Evolutionary conservation across 306 rosid species (phyloP).

Genomic region (Luffa acutangula): DNA sequence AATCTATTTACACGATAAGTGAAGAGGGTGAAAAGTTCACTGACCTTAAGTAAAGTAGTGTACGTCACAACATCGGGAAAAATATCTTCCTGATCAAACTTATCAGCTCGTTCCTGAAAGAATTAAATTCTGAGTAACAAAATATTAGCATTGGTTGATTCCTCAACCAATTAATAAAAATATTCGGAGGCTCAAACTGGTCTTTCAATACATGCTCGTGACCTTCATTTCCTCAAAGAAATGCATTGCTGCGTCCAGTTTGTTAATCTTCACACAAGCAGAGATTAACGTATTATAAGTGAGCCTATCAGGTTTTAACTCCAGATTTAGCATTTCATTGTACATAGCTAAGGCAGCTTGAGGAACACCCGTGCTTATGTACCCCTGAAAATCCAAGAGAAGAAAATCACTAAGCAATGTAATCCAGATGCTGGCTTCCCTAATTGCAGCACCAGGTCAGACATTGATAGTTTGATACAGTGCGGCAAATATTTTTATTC

Average conservation of each 20-base stretch:
- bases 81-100: slow-evolving; percentile 25
- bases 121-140: background rate
- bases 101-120: slow-evolving; percentile 40
- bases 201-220: slow-evolving; percentile 28
- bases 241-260: slow-evolving; percentile 50
- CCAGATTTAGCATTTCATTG: slow-evolving; percentile 39
- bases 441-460: too few relatives aligned
- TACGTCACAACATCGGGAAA: slow-evolving; percentile 75
- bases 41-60: slow-evolving; percentile 63
- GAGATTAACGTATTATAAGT: slow-evolving; percentile 72
- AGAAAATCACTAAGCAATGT: background rate
- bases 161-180: slow-evolving; percentile 6
- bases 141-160: slow-evolving; percentile 16
- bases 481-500: background rate
- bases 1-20: background rate
- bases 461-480: background rate
- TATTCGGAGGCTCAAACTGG: slow-evolving; percentile 33
- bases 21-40: background rate
- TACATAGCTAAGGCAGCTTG: slow-evolving; percentile 43
- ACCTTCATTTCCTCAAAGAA: slow-evolving; percentile 82
- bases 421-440: background rate
- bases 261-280: slow-evolving; percentile 54
- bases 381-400: slow-evolving; percentile 43
- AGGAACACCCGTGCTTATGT: slow-evolving; percentile 57
- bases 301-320: slow-evolving; percentile 58